Conservation (phyloP, 495 filamentous ascomycete species). For the Aspergillus cavernicola region DNA sequence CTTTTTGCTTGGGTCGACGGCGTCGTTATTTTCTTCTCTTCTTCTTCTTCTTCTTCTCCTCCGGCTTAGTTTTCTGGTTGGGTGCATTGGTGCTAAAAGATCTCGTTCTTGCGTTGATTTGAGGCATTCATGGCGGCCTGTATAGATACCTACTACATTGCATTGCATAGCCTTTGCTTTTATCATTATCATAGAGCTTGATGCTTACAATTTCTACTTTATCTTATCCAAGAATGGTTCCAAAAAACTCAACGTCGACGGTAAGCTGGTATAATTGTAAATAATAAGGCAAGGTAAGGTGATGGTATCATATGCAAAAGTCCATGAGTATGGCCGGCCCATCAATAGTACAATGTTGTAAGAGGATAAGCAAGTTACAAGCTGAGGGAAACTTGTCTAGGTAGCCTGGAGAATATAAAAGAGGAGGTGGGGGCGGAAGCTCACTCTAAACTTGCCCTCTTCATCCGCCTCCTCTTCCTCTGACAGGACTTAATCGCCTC, state of each 20-base stretch:
- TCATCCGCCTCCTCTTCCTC: slow-evolving; percentile 52
- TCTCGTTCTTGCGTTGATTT: not conserved
- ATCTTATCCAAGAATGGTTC: not conserved
- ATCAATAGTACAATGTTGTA: not conserved
- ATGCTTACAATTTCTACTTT: not conserved
- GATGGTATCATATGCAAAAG: not conserved
- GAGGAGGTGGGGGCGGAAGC: not conserved
- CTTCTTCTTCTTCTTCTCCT: not conserved
- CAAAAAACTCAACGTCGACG: too few species aligned
- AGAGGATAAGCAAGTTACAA: not conserved
- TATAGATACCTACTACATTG: slow-evolving; percentile 2
- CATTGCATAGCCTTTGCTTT: slow-evolving; percentile 1
- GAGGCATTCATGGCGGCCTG: not conserved
- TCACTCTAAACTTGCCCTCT: slow-evolving; percentile 32
- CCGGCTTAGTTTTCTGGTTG: not conserved
- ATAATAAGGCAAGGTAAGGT: not conserved
- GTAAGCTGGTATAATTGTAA: too few species aligned
- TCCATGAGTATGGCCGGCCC: not conserved
- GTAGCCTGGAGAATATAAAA: too few species aligned
- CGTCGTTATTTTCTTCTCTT: not conserved
- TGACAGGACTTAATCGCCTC: slow-evolving; percentile 64
- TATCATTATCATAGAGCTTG: not conserved
- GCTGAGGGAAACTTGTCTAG: too few species aligned
- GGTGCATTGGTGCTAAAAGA: not conserved
- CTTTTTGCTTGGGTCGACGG: too few species aligned